Evolutionary conservation across 2,329 filamentous ascomycete species (phyloP), one percentile per base, ranked within the genome.

Genomic region (Trichoderma lentiforme): DNA sequence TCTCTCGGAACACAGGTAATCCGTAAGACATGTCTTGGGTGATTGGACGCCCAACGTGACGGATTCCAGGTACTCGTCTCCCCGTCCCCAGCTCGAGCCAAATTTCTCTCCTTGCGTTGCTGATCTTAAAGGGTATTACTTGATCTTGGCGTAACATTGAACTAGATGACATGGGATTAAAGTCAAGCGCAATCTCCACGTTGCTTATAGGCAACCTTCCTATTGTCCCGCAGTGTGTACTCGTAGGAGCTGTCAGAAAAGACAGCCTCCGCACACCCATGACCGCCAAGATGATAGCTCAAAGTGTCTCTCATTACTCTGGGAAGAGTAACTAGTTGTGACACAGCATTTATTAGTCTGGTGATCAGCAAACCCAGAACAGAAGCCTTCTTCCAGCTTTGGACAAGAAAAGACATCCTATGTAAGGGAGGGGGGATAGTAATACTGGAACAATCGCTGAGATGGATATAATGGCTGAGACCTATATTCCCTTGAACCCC

Each of bases 311-410:
- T 70, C 57, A 53, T n/a, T 28, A 36, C 21, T 53, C 14, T 11
- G 15, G 26, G 28, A 62, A 36, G 30, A 18, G n/a, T 6, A 51
- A 11, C 34, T 34, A 5, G 66, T 12, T 26, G 66, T 70, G 57
- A 70, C 39, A 70, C 66, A 53, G 11, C 66, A 34, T 62, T 8
- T 36, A 28, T 70, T 70, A 70, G 66, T n/a, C n/a, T 14, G 4
- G 15, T 26, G 57, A 70, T 62, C 66, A 36, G 39, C 66, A 36
- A 51, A 3, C 26, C 32, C 24, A 9, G 9, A 62, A 43, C 4
- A 51, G 39, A 70, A 8, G 18, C 21, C 21, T 11, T 53, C 36
- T 53, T 12, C 57, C 21, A 53, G 28, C 0, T 24, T 14, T 12
- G 28, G 24, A 15, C 43, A 26, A 62, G 28, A 47, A 30, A 32